These are phyloP conservation scores for Leccinum fuscescens DNA, from an alignment of 1,284 basidiomycete genomes.

Conservation along the genomic window DNA sequence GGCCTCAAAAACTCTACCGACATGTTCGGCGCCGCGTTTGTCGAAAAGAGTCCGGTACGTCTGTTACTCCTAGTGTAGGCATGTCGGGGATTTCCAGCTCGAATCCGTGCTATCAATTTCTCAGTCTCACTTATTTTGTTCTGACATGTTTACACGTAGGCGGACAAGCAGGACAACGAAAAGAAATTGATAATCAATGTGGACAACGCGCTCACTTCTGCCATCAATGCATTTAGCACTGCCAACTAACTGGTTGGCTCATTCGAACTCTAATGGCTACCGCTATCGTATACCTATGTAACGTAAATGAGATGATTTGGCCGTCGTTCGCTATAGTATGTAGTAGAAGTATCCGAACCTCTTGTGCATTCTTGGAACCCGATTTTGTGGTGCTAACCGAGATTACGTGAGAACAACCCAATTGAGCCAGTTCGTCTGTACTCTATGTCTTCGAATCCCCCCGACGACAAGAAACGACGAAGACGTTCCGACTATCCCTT, in stretches of 20 bases:
- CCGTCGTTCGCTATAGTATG: not conserved
- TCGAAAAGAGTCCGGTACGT: not conserved
- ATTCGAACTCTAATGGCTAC: not conserved
- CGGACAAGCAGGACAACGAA: not conserved
- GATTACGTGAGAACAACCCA: not conserved
- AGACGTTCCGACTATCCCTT: conserved; percentile 54
- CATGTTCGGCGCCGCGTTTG: not conserved
- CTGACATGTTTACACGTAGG: not conserved
- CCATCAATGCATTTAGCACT: not conserved
- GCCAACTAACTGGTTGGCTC: not conserved
- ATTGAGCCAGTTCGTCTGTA: too few species aligned
- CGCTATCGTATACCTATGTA: not conserved
- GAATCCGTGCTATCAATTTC: not conserved
- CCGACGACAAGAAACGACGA: conserved; percentile 32
- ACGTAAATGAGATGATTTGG: not conserved
- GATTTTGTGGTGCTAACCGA: not conserved
- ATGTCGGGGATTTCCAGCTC: not conserved
- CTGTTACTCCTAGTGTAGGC: not conserved
- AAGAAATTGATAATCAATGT: not conserved
- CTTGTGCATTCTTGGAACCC: conserved; percentile 3
- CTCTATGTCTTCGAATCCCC: not conserved
- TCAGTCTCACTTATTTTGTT: not conserved
- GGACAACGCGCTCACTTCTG: not conserved
- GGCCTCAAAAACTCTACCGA: not conserved
- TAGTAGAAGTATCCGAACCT: not conserved